Evolutionary conservation across 441 rosid genomes (phyloP).

Genomic region (Brassica hybrid): DNA sequence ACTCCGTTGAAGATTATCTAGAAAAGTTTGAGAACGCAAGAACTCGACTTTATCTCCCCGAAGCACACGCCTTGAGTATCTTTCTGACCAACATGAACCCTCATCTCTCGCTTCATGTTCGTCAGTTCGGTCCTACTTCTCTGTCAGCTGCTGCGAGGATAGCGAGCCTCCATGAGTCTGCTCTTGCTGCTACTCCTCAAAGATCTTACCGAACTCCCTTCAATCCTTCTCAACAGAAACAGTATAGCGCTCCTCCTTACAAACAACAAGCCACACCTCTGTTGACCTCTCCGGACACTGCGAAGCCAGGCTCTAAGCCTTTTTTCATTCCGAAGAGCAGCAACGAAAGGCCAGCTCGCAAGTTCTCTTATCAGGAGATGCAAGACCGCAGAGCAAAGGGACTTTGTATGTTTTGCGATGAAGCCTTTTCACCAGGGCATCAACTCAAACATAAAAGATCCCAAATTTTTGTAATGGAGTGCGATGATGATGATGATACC

Average conservation of each 20-base stretch:
- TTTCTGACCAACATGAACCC: background rate
- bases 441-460: background rate
- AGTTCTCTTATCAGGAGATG: background rate
- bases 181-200: background rate
- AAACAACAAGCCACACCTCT: background rate
- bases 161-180: background rate
- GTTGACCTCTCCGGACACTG: background rate
- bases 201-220: background rate
- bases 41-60: too few species aligned
- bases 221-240: background rate
- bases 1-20: too few species aligned
- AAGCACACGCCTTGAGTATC: background rate
- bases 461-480: background rate
- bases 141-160: background rate
- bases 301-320: background rate
- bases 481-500: background rate
- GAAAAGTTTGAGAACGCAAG: too few species aligned
- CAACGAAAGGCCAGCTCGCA: background rate
- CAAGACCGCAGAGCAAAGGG: background rate
- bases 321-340: background rate
- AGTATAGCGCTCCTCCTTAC: background rate
- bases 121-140: background rate
- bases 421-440: background rate
- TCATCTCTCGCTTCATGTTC: background rate
- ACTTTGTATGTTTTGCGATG: background rate